Base-by-base conservation (phyloP, 108 stramenopile genomes). In the Nitzschia inconspicua region DNA sequence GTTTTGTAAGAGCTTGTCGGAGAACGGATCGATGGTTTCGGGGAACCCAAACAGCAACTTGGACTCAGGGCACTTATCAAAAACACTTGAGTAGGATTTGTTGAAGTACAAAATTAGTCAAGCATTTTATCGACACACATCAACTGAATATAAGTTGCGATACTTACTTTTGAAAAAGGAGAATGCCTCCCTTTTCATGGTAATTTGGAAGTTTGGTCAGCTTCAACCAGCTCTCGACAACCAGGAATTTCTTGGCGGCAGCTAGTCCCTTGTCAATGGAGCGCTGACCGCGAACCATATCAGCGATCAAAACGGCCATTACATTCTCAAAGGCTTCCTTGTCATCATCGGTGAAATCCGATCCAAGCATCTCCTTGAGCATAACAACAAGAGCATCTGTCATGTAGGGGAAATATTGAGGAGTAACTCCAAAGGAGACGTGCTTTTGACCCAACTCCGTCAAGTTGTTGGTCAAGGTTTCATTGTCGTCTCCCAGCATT, bases 11-110 rank as follows among this genome's bases (percentile, higher is more conserved):
- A 73, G 48, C n/a, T 60, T 59, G 3, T 43, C 50, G 0, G 64
- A 57, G 3, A 30, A 26, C 20, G 64, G 47, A 40, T 73, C 72
- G 39, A 73, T 54, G 37, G 65, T 51, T 22, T 64, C 50, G 29
- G 63, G 58, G 31, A 73, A 73, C 0, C 72, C 72, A 54, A 73
- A 73, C 8, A 73, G 57, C 14, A 36, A 14, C 54, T 60, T 13
- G 9, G 72, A 43, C 9, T 59, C 50, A 3, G 72, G 72, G n/a
- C n/a, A n/a, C n/a, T n/a, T n/a, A n/a, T n/a, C n/a, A n/a, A n/a
- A n/a, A n/a, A n/a, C n/a, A n/a, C n/a, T n/a, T n/a, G n/a, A n/a
- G n/a, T n/a, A n/a, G n/a, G n/a, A n/a, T n/a, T n/a, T n/a, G n/a
- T n/a, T n/a, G n/a, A n/a, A n/a, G n/a, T n/a, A n/a, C n/a, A n/a